These are phyloP conservation scores for Calocera viscosa DNA, from an alignment of 768 basidiomycete species.

Conservation along the genomic window DNA sequence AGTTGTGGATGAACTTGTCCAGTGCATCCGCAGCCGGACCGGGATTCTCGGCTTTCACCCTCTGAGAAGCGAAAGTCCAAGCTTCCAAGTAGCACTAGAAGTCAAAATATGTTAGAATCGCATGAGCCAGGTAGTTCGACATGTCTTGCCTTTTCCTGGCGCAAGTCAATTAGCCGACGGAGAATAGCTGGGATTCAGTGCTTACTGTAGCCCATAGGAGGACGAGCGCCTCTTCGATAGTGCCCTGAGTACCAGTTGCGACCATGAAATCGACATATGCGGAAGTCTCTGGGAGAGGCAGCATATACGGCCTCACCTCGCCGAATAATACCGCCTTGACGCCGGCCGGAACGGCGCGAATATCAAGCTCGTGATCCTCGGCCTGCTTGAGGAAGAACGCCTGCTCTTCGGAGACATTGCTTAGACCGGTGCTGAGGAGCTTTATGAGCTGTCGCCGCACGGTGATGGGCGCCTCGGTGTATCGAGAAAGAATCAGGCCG, in stretches of 20 bases:
- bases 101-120: background rate
- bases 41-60: constrained; percentile 11
- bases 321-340: background rate
- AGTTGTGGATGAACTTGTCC: constrained; percentile 44
- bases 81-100: constrained; percentile 56
- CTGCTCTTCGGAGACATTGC: constrained; percentile 47
- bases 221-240: constrained; percentile 50
- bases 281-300: constrained; percentile 44
- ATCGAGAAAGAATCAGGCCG: constrained; percentile 47
- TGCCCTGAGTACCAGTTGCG: constrained; percentile 35
- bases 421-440: constrained; percentile 40
- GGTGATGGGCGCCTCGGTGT: constrained; percentile 32
- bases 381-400: constrained; percentile 49
- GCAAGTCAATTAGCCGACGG: background rate
- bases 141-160: constrained; percentile 44
- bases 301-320: constrained; percentile 21
- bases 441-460: constrained; percentile 34
- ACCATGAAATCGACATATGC: constrained; percentile 65
- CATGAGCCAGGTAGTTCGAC: background rate
- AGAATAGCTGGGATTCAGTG: background rate
- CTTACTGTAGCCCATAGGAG: constrained; percentile 56
- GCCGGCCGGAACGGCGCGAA: constrained; percentile 5
- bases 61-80: constrained; percentile 41
- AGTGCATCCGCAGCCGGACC: constrained; percentile 27
- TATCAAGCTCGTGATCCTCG: constrained; percentile 32